Percentiles rank a stretch among this genome's conserved stretches.
Conservation (phyloP, 1,284 basidiomycete genomes). For the Cutaneotrichosporon sp. region DNA sequence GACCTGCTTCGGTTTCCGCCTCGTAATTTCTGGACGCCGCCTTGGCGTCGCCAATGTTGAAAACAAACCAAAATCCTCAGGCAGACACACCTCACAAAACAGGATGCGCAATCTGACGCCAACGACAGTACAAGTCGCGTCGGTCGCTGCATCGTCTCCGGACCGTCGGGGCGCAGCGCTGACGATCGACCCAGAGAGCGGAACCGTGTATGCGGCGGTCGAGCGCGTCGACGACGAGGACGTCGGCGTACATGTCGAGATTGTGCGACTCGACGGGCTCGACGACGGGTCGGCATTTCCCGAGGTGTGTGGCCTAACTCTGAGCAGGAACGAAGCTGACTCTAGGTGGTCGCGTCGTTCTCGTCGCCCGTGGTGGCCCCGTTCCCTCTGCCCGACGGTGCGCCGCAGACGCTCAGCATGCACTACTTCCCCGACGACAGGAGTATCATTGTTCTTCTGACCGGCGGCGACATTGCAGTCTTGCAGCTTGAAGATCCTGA, state of each 20-base stretch:
- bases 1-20: too few species aligned
- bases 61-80: background rate
- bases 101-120: conserved; percentile 31
- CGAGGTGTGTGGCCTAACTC: too few species aligned
- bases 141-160: background rate
- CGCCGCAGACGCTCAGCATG: conserved; percentile 58
- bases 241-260: conserved; percentile 57
- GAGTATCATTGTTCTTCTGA: conserved; percentile 60
- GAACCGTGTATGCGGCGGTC: conserved; percentile 56
- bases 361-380: conserved; percentile 32
- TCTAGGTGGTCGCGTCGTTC: conserved; percentile 31
- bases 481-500: conserved; percentile 53
- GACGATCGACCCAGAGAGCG: conserved; percentile 62
- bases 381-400: conserved; percentile 28
- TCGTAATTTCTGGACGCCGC: background rate
- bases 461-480: conserved; percentile 72
- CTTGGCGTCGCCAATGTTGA: background rate
- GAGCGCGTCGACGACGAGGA: conserved; percentile 56
- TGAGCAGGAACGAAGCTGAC: conserved; percentile 6
- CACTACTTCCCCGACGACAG: conserved; percentile 63
- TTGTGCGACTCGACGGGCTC: conserved; percentile 55
- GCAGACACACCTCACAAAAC: background rate
- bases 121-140: conserved; percentile 18
- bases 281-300: conserved; percentile 17
- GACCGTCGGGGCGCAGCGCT: conserved; percentile 11